phyloP scores from a whole-genome alignment of 305 asterid species.

The Fraxinus floribunda region DNA sequence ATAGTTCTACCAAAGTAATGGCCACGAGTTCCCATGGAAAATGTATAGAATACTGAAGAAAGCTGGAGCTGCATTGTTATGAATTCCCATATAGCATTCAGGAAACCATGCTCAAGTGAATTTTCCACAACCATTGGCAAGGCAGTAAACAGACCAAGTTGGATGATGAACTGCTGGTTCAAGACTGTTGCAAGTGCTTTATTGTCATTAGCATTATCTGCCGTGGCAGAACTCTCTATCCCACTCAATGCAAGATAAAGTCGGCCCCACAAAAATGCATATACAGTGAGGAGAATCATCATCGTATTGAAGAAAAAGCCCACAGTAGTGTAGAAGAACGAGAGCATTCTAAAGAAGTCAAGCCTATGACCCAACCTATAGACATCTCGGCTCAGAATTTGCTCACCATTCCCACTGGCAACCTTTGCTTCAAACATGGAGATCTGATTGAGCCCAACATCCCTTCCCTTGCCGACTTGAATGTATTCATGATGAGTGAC shows the following conservation, averaged over 20 bases:
- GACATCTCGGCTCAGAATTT: constrained; percentile 59
- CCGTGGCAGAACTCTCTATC: constrained; percentile 43
- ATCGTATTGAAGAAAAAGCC: constrained; percentile 62
- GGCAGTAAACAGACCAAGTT: constrained; percentile 60
- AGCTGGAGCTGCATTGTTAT: constrained; percentile 68
- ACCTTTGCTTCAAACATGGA: constrained; percentile 72
- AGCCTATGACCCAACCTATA: constrained; percentile 64
- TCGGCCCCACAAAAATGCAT: constrained; percentile 65
- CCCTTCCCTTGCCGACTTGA: constrained; percentile 73
- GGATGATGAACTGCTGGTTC: constrained; percentile 69
- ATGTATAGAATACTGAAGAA: constrained; percentile 59
- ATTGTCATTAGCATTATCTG: constrained; percentile 33
- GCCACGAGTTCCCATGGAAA: constrained; percentile 72
- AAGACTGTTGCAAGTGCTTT: constrained; percentile 59
- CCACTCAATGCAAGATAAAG: constrained; percentile 68
- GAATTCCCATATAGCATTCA: constrained; percentile 58
- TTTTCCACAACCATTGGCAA: constrained; percentile 65
- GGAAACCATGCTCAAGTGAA: constrained; percentile 67
- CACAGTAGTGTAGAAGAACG: constrained; percentile 59
- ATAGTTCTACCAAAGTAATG: constrained; percentile 53
- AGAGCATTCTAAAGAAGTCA: constrained; percentile 67
- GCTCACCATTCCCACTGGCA: constrained; percentile 69
- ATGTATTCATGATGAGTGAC: constrained; percentile 63
- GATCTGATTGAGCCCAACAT: constrained; percentile 61
- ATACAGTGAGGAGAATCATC: constrained; percentile 63